These are phyloP conservation scores for Shiraia bambusicola DNA, from an alignment of 2,329 filamentous ascomycete species.

Conservation along the genomic window DNA sequence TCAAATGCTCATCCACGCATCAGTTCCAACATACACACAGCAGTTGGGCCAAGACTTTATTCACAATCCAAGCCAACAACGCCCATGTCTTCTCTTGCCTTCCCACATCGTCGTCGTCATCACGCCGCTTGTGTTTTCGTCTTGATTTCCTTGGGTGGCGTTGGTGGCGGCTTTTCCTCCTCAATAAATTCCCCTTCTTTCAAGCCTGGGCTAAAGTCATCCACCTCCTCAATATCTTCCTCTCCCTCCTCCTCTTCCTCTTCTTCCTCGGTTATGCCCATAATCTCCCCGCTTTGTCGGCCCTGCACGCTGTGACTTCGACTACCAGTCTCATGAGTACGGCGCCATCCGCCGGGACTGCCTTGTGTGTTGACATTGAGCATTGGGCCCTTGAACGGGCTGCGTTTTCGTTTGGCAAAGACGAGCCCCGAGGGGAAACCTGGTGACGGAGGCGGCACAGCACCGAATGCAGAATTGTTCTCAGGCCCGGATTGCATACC, in stretches of 20 bases:
- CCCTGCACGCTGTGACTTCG: slow-evolving; percentile 63
- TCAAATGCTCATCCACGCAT: not conserved
- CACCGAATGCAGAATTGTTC: slow-evolving; percentile 50
- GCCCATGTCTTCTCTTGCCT: too few relatives aligned
- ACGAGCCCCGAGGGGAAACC: slow-evolving; percentile 58
- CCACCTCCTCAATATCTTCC: slow-evolving; percentile 56
- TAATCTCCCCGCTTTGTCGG: slow-evolving; percentile 71
- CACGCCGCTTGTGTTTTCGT: not conserved
- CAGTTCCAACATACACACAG: not conserved
- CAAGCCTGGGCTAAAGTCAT: slow-evolving; percentile 57
- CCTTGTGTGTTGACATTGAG: slow-evolving; percentile 50
- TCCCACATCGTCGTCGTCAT: not conserved
- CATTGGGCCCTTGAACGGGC: slow-evolving; percentile 78
- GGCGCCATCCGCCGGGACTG: slow-evolving; percentile 10
- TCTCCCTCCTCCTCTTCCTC: slow-evolving; percentile 50
- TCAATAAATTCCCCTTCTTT: slow-evolving; percentile 38
- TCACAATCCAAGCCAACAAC: not conserved
- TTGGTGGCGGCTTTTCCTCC: slow-evolving; percentile 14
- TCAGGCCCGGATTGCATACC: slow-evolving; percentile 38
- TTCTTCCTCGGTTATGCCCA: slow-evolving; percentile 55
- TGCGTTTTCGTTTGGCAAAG: slow-evolving; percentile 80
- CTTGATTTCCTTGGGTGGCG: slow-evolving; percentile 7
- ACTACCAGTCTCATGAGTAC: slow-evolving; percentile 12
- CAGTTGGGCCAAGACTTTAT: too few relatives aligned
- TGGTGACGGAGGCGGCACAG: slow-evolving; percentile 57